Percentiles rank a stretch among this genome's conserved stretches.
phyloP scores from a whole-genome alignment of 805 yeast genomes.

The Tetrapisispora taiwanensis region DNA sequence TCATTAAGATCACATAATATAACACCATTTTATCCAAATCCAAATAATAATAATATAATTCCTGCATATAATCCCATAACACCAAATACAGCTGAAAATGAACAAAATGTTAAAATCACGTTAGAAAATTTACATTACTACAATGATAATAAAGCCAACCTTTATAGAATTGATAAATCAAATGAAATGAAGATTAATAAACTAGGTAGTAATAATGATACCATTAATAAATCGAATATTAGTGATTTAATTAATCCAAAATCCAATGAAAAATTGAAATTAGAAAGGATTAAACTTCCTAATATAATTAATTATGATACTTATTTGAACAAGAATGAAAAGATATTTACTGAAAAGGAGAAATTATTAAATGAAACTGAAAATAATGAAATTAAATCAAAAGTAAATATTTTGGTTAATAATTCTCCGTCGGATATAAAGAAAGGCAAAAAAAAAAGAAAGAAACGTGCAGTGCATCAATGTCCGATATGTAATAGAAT shows the following conservation, averaged over 20 bases:
- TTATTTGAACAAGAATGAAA: not conserved
- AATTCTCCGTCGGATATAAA: not conserved
- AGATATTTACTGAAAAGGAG: not conserved
- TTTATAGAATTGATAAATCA: not conserved
- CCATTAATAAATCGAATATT: not conserved
- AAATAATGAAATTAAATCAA: not conserved
- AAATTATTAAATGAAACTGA: not conserved
- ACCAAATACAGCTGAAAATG: not conserved
- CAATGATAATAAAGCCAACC: not conserved
- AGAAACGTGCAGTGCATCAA: conserved; percentile 20
- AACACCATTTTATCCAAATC: no score
- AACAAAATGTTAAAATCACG: not conserved
- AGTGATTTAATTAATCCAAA: no score
- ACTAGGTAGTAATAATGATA: not conserved
- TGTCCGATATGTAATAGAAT: conserved; percentile 51
- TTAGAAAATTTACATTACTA: not conserved
- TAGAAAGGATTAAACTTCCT: not conserved
- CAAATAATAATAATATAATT: not conserved
- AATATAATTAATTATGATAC: not conserved
- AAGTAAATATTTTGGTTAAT: not conserved
- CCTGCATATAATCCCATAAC: not conserved
- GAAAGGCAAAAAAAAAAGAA: not conserved
- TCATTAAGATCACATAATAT: not conserved
- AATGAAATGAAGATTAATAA: no score
- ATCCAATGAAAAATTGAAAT: not conserved